These are phyloP conservation scores for Elsinoe ampelina DNA, from an alignment of 2,329 filamentous ascomycete species.

Conservation along the genomic window DNA sequence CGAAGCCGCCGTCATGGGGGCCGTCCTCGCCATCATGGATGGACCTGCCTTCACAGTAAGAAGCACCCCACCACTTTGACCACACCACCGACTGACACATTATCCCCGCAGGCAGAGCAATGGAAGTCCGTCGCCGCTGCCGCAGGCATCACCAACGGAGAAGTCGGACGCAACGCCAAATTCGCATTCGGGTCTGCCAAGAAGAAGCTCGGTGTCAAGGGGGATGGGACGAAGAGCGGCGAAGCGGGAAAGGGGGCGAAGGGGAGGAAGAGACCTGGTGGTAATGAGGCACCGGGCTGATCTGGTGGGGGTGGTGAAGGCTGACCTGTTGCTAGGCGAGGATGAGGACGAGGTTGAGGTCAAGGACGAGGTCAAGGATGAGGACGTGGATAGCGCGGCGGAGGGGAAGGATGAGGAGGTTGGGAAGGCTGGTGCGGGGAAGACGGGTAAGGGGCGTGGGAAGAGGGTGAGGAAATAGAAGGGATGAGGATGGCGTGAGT, in stretches of 20 bases:
- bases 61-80: too few relatives aligned
- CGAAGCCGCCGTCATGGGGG: constrained; percentile 5
- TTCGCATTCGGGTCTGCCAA: not conserved
- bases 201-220: constrained; percentile 11
- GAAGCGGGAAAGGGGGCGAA: not conserved
- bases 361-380: not conserved
- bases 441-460: not conserved
- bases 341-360: not conserved
- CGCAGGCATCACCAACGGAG: constrained; percentile 3
- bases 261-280: not conserved
- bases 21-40: not conserved
- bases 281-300: not conserved
- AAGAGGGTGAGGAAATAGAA: not conserved
- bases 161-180: constrained; percentile 7
- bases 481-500: not conserved
- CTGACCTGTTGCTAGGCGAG: not conserved
- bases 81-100: not conserved
- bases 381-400: not conserved
- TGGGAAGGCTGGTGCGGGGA: not conserved
- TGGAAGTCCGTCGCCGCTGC: constrained; percentile 2
- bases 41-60: not conserved
- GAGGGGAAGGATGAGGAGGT: not conserved
- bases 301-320: not conserved
- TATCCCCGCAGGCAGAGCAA: not conserved
- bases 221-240: not conserved